Evolutionary conservation across 331 rosid genomes (phyloP).

Genomic region (Phaseolus coccineus): DNA sequence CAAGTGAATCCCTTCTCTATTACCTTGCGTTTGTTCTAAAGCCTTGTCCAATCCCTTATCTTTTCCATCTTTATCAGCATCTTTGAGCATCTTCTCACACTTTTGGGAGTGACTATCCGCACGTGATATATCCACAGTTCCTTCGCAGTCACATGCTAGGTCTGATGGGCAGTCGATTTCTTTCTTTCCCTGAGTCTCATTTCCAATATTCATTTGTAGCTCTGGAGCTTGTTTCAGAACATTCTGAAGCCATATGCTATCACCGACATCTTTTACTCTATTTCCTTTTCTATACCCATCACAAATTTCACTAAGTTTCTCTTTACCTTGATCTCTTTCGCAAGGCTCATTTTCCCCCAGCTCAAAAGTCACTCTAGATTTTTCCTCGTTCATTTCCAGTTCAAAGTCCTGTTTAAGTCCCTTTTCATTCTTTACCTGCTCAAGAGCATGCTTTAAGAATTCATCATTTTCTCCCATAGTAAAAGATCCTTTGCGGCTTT

Average conservation of each 20-base stretch:
- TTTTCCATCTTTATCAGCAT: constrained; percentile 43
- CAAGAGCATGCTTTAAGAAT: constrained; percentile 43
- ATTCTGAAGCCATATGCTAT: constrained; percentile 38
- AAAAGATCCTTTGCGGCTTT: constrained; percentile 40
- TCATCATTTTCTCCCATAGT: constrained; percentile 48
- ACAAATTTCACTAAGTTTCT: constrained; percentile 38
- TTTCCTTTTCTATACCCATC: constrained; percentile 52
- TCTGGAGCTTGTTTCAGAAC: constrained; percentile 45
- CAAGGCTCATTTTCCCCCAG: constrained; percentile 45
- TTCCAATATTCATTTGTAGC: constrained; percentile 19
- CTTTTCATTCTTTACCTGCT: constrained; percentile 58
- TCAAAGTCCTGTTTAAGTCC: constrained; percentile 50
- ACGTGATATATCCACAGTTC: constrained; percentile 44
- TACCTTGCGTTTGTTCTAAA: constrained; percentile 48
- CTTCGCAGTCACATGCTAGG: constrained; percentile 50
- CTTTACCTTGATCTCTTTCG: constrained; percentile 48
- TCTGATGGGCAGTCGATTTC: constrained; percentile 39
- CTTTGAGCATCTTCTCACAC: constrained; percentile 47
- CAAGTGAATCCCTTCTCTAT: constrained; percentile 44
- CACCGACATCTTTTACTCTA: constrained; percentile 47
- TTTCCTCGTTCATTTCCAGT: constrained; percentile 53
- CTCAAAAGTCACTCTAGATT: constrained; percentile 42
- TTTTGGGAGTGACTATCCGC: constrained; percentile 47
- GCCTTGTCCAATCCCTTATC: constrained; percentile 44
- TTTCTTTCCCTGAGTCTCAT: constrained; percentile 40